Conservation (phyloP, 441 rosid species). For the Gossypium laxum region DNA sequence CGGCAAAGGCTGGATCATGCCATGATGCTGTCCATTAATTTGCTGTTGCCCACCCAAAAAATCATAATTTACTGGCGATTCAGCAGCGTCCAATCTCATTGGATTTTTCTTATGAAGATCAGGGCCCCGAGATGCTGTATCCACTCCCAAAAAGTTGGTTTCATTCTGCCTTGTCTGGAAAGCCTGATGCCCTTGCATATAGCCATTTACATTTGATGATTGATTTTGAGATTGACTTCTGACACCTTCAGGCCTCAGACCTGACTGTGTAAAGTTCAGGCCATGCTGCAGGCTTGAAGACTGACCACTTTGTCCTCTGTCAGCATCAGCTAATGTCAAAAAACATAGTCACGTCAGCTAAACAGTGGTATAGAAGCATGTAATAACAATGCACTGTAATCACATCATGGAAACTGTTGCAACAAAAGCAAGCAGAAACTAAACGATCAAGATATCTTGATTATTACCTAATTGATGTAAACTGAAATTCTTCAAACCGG, state of each 20-base stretch:
- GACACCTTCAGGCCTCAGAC: slow-evolving; percentile 40
- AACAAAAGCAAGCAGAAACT: slow-evolving; percentile 4
- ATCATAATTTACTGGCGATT: slow-evolving; percentile 59
- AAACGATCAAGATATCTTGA: not conserved
- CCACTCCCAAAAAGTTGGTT: slow-evolving; percentile 45
- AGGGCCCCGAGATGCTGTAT: slow-evolving; percentile 42
- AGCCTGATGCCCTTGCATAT: slow-evolving; percentile 41
- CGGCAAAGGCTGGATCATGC: slow-evolving; percentile 48
- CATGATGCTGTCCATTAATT: slow-evolving; percentile 43
- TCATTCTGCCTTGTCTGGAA: slow-evolving; percentile 46
- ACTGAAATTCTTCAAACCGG: slow-evolving; percentile 42
- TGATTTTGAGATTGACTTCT: slow-evolving; percentile 38
- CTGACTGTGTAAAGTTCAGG: slow-evolving; percentile 39
- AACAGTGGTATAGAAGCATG: slow-evolving; percentile 13
- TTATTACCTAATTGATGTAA: slow-evolving; percentile 56
- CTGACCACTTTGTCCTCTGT: slow-evolving; percentile 31
- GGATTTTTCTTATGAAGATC: slow-evolving; percentile 44
- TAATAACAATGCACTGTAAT: not conserved
- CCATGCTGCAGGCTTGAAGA: slow-evolving; percentile 41
- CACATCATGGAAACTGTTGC: not conserved
- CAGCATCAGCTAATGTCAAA: slow-evolving; percentile 45
- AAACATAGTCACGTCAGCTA: slow-evolving; percentile 14
- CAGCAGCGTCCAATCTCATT: slow-evolving; percentile 42
- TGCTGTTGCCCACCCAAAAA: slow-evolving; percentile 65
- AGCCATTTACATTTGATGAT: slow-evolving; percentile 47